Evolutionary conservation across 2,329 filamentous ascomycete genomes (phyloP).

Genomic region (Cryphonectria naterciae): DNA sequence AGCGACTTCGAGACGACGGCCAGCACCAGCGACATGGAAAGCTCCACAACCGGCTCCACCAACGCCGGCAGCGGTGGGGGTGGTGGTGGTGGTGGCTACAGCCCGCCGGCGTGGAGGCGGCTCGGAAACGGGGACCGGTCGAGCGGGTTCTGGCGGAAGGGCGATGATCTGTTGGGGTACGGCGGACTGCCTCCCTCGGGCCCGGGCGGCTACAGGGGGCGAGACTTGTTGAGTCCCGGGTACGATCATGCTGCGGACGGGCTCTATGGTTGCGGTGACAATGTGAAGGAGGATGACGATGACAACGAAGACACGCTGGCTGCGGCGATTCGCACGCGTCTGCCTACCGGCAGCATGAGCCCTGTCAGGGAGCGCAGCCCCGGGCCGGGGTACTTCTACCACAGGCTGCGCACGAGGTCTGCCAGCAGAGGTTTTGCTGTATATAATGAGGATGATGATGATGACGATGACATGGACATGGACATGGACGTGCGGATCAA

Average conservation of each 20-base stretch:
- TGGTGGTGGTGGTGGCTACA: slow-evolving; percentile 53
- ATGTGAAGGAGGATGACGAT: background rate
- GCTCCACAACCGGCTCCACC: slow-evolving; percentile 43
- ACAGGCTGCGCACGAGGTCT: slow-evolving; percentile 9
- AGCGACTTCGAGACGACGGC: slow-evolving; percentile 37
- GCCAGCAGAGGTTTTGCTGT: slow-evolving; percentile 19
- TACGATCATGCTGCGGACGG: slow-evolving; percentile 41
- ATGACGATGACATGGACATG: background rate
- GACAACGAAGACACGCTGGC: slow-evolving; percentile 48
- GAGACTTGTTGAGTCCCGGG: slow-evolving; percentile 37
- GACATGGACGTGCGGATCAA: slow-evolving; percentile 20
- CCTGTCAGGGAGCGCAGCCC: slow-evolving; percentile 59
- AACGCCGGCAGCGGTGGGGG: background rate
- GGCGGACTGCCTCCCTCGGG: slow-evolving; percentile 29
- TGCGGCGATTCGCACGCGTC: slow-evolving; percentile 56
- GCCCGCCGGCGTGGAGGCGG: slow-evolving; percentile 63
- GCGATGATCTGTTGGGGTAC: slow-evolving; percentile 36
- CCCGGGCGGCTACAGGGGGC: slow-evolving; percentile 30
- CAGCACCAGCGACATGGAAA: slow-evolving; percentile 48
- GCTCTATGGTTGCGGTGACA: background rate
- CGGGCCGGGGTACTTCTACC: slow-evolving; percentile 41
- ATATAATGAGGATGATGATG: background rate
- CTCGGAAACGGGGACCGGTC: slow-evolving; percentile 63
- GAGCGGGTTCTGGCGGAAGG: slow-evolving; percentile 63
- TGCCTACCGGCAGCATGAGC: slow-evolving; percentile 60